Evolutionary conservation across 2,329 filamentous ascomycete genomes (phyloP).

Genomic region (Pseudogymnoascus sp.): DNA sequence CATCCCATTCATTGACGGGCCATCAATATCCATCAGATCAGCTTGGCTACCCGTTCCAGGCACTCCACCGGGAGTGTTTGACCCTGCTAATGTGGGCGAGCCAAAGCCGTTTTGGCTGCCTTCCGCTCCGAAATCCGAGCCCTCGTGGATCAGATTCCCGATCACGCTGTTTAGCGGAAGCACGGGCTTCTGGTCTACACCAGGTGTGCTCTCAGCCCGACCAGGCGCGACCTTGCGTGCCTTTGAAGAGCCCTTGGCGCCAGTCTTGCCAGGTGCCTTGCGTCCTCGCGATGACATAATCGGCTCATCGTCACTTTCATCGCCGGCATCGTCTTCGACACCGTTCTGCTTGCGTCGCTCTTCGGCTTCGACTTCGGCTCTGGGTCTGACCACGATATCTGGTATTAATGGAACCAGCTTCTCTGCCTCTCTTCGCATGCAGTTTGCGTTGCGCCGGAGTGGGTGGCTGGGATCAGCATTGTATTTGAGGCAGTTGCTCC

Average conservation of each 20-base stretch:
- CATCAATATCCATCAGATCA: conserved; percentile 84
- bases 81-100: conserved; percentile 70
- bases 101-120: conserved; percentile 75
- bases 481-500: conserved; percentile 94
- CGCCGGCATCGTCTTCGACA: conserved; percentile 69
- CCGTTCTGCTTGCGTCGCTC: conserved; percentile 80
- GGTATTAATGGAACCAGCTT: conserved; percentile 93
- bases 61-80: conserved; percentile 64
- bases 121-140: conserved; percentile 67
- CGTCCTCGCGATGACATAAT: conserved; percentile 96
- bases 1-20: conserved; percentile 59
- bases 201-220: conserved; percentile 71
- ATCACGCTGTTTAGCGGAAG: conserved; percentile 58
- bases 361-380: conserved; percentile 88
- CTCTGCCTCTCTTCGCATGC: conserved; percentile 96
- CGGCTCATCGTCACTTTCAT: conserved; percentile 93
- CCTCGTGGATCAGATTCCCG: conserved; percentile 51
- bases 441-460: conserved; percentile 82
- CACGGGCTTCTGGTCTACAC: conserved; percentile 63
- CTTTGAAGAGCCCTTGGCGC: conserved; percentile 54
- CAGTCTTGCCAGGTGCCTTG: conserved; percentile 73
- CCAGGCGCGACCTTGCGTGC: conserved; percentile 66
- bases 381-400: conserved; percentile 80
- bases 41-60: conserved; percentile 63
- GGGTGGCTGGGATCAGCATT: conserved; percentile 85